A percentile compares a stretch with the other conserved stretches of the same genome.
Conservation (phyloP, 805 yeast genomes). For the Saturnispora halmiae region DNA sequence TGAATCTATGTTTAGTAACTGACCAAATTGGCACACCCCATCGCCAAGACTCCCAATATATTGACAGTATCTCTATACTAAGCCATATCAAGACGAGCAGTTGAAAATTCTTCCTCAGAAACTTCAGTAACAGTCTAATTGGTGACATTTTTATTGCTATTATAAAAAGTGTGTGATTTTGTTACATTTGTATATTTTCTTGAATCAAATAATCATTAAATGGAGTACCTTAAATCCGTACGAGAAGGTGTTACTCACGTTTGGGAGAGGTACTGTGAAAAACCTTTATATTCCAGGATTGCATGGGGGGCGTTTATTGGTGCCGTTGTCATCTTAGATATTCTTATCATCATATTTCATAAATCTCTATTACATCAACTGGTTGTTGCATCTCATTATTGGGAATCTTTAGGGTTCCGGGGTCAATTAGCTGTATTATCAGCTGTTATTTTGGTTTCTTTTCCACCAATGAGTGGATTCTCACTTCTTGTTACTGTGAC, state of each 20-base stretch:
- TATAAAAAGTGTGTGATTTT: no score
- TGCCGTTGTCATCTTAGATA: neutral
- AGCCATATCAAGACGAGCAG: neutral
- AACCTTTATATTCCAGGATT: conserved; percentile 1
- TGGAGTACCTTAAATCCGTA: neutral
- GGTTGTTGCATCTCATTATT: conserved; percentile 37
- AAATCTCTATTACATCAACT: conserved; percentile 29
- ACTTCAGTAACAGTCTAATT: neutral
- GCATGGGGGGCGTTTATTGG: neutral
- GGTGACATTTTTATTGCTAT: no score
- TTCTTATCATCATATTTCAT: conserved; percentile 27
- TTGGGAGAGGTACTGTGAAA: neutral
- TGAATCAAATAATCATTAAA: no score
- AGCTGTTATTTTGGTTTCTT: conserved; percentile 57
- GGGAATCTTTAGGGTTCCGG: conserved; percentile 24
- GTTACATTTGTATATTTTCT: no score
- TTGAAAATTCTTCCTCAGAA: neutral
- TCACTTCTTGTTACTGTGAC: conserved; percentile 53
- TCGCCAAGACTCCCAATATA: conserved; percentile 5
- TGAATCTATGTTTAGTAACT: conserved; percentile 8
- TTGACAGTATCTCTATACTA: neutral
- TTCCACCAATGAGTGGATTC: conserved; percentile 89
- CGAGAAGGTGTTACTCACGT: neutral
- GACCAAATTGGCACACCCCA: conserved; percentile 10
- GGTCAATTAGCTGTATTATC: conserved; percentile 36